phyloP scores from a whole-genome alignment of 345 rosid genomes.

The Gossypium rotundifolium region DNA sequence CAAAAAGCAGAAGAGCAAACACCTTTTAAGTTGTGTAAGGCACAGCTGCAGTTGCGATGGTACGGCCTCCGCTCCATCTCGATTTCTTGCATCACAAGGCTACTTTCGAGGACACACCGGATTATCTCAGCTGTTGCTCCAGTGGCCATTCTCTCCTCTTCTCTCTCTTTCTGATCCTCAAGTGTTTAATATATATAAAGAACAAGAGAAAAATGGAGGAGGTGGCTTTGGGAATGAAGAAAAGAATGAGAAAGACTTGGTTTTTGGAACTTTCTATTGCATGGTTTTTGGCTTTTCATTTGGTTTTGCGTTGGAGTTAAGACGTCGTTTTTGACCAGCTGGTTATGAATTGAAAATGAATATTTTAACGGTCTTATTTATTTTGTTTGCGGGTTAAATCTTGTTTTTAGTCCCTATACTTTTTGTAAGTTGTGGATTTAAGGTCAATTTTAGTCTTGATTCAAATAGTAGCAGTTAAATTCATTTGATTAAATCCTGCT shows the following conservation, averaged over 20 bases:
- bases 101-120: conserved; percentile 16
- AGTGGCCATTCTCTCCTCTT: neutral
- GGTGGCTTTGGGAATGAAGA: neutral
- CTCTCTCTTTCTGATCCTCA: neutral
- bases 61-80: conserved; percentile 24
- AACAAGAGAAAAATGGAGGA: neutral
- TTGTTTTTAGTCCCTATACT: no score
- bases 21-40: conserved; percentile 21
- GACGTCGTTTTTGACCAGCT: neutral
- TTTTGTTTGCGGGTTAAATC: neutral
- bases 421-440: no score
- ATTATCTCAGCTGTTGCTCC: conserved; percentile 12
- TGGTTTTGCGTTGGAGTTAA: neutral
- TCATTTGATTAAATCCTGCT: no score
- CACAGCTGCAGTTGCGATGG: conserved; percentile 27
- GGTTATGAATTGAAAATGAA: neutral
- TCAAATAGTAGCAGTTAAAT: no score
- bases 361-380: neutral
- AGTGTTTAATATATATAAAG: neutral
- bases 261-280: no score
- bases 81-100: conserved; percentile 13
- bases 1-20: neutral
- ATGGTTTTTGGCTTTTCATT: neutral
- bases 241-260: neutral
- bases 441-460: no score